These are phyloP conservation scores for Phytophthora cactorum DNA, from an alignment of 352 stramenopile genomes.

Conservation along the genomic window DNA sequence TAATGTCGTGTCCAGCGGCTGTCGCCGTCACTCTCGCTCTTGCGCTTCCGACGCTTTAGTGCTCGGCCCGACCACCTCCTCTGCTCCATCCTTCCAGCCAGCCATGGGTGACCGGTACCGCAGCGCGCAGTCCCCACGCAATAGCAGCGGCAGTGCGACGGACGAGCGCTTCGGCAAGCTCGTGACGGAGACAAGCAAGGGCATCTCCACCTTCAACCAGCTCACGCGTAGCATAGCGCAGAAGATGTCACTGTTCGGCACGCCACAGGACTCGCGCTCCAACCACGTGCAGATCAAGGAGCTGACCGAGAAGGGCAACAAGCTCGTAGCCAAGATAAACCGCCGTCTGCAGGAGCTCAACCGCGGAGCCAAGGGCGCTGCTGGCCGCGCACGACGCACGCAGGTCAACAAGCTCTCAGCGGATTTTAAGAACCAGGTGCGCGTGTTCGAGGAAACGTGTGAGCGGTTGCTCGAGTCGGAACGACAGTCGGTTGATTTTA, in stretches of 20 bases:
- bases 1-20: slow-evolving; percentile 1
- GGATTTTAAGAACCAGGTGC: slow-evolving; percentile 87
- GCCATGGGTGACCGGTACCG: slow-evolving; percentile 76
- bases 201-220: slow-evolving; percentile 88
- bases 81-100: not conserved
- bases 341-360: slow-evolving; percentile 79
- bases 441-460: slow-evolving; percentile 80
- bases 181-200: slow-evolving; percentile 82
- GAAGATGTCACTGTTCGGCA: slow-evolving; percentile 89
- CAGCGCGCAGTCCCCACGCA: slow-evolving; percentile 61
- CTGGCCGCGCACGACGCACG: slow-evolving; percentile 63
- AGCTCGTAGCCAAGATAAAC: slow-evolving; percentile 82
- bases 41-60: slow-evolving; percentile 17
- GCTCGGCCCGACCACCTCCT: slow-evolving; percentile 1
- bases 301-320: slow-evolving; percentile 85
- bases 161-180: slow-evolving; percentile 81
- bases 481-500: slow-evolving; percentile 77
- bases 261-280: slow-evolving; percentile 80
- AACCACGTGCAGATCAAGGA: slow-evolving; percentile 86
- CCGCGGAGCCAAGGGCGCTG: slow-evolving; percentile 48
- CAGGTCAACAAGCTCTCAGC: slow-evolving; percentile 82
- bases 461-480: slow-evolving; percentile 71
- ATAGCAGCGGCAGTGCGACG: slow-evolving; percentile 45
- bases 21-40: slow-evolving; percentile 27
- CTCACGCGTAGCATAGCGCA: slow-evolving; percentile 85